phyloP scores from a whole-genome alignment of 306 rosid species.

The Ziziphus jujuba region DNA sequence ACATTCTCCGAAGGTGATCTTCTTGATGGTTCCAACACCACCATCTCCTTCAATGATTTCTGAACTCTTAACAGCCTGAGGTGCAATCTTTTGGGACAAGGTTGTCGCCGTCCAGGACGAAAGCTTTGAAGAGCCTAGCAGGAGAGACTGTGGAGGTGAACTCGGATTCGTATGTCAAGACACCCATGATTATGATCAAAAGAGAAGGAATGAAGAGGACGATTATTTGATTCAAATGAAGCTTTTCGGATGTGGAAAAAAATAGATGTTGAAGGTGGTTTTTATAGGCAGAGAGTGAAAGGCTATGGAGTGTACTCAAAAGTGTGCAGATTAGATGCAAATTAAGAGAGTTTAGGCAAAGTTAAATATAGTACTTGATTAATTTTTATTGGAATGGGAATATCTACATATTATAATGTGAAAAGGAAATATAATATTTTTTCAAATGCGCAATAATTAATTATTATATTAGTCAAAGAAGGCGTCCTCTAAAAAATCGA shows the following conservation, averaged over 20 bases:
- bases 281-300: conserved; percentile 11
- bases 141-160: conserved; percentile 29
- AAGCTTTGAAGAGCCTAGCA: conserved; percentile 39
- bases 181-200: conserved; percentile 34
- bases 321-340: too few relatives aligned
- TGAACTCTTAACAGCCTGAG: conserved; percentile 2
- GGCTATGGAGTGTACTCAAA: not conserved
- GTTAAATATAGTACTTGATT: too few relatives aligned
- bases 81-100: conserved; percentile 36
- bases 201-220: not conserved
- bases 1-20: conserved; percentile 32
- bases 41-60: conserved; percentile 50
- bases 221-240: too few relatives aligned
- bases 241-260: not conserved
- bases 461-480: not conserved
- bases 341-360: too few relatives aligned
- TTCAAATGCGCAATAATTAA: too few relatives aligned
- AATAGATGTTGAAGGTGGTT: not conserved
- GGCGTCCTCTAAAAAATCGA: not conserved
- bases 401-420: too few relatives aligned
- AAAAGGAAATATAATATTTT: too few relatives aligned
- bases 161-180: conserved; percentile 30
- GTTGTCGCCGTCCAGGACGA: conserved; percentile 24
- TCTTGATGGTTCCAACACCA: conserved; percentile 48
- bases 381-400: too few relatives aligned